These are phyloP conservation scores for Globisporangium barbulae DNA, from an alignment of 352 stramenopile species.

Conservation along the genomic window DNA sequence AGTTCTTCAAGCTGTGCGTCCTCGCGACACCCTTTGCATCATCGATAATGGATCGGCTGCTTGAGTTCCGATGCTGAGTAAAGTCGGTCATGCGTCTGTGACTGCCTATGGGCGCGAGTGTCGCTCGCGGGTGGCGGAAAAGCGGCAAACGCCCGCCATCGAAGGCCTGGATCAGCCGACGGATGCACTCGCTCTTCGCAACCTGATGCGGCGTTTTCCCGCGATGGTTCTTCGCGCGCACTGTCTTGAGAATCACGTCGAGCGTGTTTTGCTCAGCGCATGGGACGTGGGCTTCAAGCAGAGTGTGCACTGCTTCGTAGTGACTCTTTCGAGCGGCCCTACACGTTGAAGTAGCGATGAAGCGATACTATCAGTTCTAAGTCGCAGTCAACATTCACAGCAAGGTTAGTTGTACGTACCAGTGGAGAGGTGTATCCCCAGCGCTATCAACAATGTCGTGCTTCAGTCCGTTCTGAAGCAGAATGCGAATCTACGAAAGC, in stretches of 20 bases:
- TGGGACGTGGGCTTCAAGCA: constrained; percentile 41
- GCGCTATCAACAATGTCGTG: constrained; percentile 39
- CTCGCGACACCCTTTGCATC: constrained; percentile 2
- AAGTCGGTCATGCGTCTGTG: constrained; percentile 31
- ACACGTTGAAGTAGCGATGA: background rate
- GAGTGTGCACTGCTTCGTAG: constrained; percentile 47
- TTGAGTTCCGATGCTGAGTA: constrained; percentile 7
- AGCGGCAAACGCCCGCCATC: constrained; percentile 40
- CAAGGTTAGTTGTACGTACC: constrained; percentile 24
- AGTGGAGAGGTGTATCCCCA: constrained; percentile 67
- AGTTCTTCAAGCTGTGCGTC: constrained; percentile 18
- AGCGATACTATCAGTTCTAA: background rate
- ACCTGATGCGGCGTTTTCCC: constrained; percentile 38
- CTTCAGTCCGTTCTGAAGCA: constrained; percentile 41
- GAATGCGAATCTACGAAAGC: constrained; percentile 35
- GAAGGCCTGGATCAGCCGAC: constrained; percentile 37
- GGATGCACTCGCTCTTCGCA: constrained; percentile 43
- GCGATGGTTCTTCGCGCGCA: constrained; percentile 44
- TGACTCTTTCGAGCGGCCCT: constrained; percentile 62
- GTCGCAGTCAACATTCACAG: background rate
- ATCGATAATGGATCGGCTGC: background rate
- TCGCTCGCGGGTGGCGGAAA: constrained; percentile 21
- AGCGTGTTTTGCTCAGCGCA: constrained; percentile 24
- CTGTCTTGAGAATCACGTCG: constrained; percentile 29
- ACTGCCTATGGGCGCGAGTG: background rate